Evolutionary conservation across 2,329 filamentous ascomycete genomes (phyloP).

Genomic region (Thelonectria discophora): DNA sequence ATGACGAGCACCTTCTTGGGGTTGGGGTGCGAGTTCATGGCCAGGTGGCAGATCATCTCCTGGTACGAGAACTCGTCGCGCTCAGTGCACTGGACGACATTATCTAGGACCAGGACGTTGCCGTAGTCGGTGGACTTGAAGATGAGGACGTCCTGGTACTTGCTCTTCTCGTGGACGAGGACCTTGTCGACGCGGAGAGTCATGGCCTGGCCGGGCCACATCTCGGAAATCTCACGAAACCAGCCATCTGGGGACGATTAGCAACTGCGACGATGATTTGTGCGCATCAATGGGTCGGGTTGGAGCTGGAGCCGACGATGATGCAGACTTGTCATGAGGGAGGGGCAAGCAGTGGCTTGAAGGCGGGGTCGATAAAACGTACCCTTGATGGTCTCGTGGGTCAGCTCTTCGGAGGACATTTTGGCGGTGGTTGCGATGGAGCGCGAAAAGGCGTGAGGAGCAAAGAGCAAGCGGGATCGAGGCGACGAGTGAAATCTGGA

Average conservation of each 20-base stretch:
- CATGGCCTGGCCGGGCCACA: slow-evolving; percentile 99
- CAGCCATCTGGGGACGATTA: slow-evolving; percentile 80
- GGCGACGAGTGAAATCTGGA: slow-evolving; percentile 31
- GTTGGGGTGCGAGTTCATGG: slow-evolving; percentile 98
- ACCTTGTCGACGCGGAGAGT: slow-evolving; percentile 97
- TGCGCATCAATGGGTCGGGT: neutral
- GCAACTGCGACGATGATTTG: slow-evolving; percentile 3
- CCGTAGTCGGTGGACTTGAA: slow-evolving; percentile 98
- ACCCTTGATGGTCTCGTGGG: slow-evolving; percentile 82
- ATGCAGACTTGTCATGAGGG: slow-evolving; percentile 37
- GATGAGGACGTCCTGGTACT: slow-evolving; percentile 99
- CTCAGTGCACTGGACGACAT: slow-evolving; percentile 99
- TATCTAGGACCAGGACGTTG: slow-evolving; percentile 95
- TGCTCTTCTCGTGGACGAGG: slow-evolving; percentile 97
- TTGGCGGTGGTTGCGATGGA: slow-evolving; percentile 44
- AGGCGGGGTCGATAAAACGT: slow-evolving; percentile 43
- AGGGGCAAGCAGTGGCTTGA: slow-evolving; percentile 33
- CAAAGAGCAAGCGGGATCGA: slow-evolving; percentile 20
- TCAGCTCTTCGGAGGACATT: slow-evolving; percentile 71
- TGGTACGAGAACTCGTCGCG: slow-evolving; percentile 99
- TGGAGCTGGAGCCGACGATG: neutral
- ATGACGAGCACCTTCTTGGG: slow-evolving; percentile 99
- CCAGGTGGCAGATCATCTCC: slow-evolving; percentile 99
- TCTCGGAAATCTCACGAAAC: slow-evolving; percentile 98
- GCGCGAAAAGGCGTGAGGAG: slow-evolving; percentile 21